These are phyloP conservation scores for Pseudogymnoascus sp. DNA, from an alignment of 2,329 filamentous ascomycete species.

Conservation along the genomic window DNA sequence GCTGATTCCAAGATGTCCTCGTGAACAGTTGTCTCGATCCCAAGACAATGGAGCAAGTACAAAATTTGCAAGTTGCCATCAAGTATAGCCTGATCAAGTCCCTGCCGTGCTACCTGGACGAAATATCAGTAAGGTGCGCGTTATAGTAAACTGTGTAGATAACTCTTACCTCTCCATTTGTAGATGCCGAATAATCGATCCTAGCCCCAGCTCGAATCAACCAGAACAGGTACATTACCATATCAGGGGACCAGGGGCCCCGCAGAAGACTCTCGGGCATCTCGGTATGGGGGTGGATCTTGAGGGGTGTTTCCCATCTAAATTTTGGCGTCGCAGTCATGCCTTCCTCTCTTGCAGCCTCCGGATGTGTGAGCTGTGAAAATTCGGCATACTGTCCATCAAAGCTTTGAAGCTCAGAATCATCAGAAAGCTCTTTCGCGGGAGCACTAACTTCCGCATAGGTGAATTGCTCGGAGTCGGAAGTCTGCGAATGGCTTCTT, in stretches of 20 bases:
- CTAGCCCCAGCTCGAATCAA: slow-evolving; percentile 20
- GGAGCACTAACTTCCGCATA: background rate
- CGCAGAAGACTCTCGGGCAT: slow-evolving; percentile 24
- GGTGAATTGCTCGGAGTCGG: background rate
- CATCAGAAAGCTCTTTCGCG: background rate
- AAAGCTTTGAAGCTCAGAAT: slow-evolving; percentile 6
- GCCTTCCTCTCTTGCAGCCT: background rate
- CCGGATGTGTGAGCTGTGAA: background rate
- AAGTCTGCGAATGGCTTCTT: background rate
- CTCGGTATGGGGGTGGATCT: background rate
- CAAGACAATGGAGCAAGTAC: slow-evolving; percentile 8
- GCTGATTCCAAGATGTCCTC: slow-evolving; percentile 5
- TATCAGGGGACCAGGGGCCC: slow-evolving; percentile 24
- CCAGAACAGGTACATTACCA: slow-evolving; percentile 23
- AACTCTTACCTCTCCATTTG: slow-evolving; percentile 23
- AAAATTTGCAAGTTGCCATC: slow-evolving; percentile 7
- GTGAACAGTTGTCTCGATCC: background rate
- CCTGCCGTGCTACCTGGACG: slow-evolving; percentile 2
- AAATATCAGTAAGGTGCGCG: background rate
- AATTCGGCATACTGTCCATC: slow-evolving; percentile 15
- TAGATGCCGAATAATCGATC: slow-evolving; percentile 22
- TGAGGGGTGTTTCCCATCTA: background rate
- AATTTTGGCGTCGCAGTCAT: background rate
- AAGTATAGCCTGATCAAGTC: slow-evolving; percentile 7
- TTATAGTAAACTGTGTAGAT: background rate